phyloP scores from a whole-genome alignment of 2,329 filamentous ascomycete genomes.

The Penicillium sp. region DNA sequence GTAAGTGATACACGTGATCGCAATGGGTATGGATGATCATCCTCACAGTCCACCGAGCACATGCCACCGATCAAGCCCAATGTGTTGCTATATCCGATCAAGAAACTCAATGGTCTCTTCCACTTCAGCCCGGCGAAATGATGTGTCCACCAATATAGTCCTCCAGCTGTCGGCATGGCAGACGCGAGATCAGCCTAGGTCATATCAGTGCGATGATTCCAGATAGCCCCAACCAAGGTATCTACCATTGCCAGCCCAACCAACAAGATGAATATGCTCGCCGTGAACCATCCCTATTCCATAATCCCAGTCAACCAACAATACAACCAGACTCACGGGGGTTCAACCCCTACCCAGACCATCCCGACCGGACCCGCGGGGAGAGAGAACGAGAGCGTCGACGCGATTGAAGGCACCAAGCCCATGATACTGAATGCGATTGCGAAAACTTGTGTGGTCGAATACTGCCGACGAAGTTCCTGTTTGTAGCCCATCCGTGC shows the following conservation, averaged over 20 bases:
- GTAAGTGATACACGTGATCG: background rate
- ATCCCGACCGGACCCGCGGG: slow-evolving; percentile 60
- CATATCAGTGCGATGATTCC: background rate
- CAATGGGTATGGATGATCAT: background rate
- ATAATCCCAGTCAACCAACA: background rate
- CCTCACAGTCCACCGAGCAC: slow-evolving; percentile 59
- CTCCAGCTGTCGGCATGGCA: slow-evolving; percentile 59
- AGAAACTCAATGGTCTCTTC: slow-evolving; percentile 57
- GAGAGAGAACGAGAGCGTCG: slow-evolving; percentile 58
- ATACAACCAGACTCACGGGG: background rate
- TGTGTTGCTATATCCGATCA: slow-evolving; percentile 62
- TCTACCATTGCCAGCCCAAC: slow-evolving; percentile 58
- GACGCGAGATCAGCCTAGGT: slow-evolving; percentile 50
- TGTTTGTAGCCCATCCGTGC: slow-evolving; percentile 54
- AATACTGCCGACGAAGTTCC: slow-evolving; percentile 61
- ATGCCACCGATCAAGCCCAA: slow-evolving; percentile 59
- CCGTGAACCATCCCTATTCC: slow-evolving; percentile 51
- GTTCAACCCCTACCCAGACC: slow-evolving; percentile 51
- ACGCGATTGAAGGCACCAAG: slow-evolving; percentile 59
- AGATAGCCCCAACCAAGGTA: background rate
- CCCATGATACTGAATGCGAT: slow-evolving; percentile 62
- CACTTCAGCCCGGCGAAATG: slow-evolving; percentile 56
- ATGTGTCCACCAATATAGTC: slow-evolving; percentile 61
- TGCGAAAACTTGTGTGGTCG: slow-evolving; percentile 61
- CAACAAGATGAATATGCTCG: slow-evolving; percentile 56